Evolutionary conservation across 208 protist species (phyloP).

Genomic region (Leishmania mexicana): DNA sequence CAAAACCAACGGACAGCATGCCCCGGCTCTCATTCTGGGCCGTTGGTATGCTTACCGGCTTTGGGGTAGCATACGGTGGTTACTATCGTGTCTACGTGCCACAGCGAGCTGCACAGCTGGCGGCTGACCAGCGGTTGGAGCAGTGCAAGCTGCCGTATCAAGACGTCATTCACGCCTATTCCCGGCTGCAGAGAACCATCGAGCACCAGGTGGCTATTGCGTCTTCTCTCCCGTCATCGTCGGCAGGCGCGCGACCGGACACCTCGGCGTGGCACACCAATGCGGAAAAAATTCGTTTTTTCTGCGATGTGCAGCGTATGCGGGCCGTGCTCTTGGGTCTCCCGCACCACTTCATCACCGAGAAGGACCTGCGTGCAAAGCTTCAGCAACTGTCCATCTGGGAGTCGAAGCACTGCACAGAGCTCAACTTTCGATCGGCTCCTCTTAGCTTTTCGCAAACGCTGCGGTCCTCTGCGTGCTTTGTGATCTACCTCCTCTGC

Average conservation of each 20-base stretch:
- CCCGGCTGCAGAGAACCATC: slow-evolving; percentile 20
- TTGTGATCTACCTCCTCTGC: slow-evolving; percentile 45
- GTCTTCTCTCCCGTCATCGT: background rate
- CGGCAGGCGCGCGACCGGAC: background rate
- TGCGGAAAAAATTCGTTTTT: slow-evolving; percentile 53
- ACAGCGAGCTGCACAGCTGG: slow-evolving; percentile 10
- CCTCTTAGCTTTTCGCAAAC: slow-evolving; percentile 43
- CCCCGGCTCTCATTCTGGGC: slow-evolving; percentile 30
- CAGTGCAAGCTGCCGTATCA: slow-evolving; percentile 16
- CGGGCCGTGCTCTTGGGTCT: slow-evolving; percentile 41
- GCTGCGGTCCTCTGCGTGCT: slow-evolving; percentile 41
- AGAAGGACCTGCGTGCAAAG: slow-evolving; percentile 37
- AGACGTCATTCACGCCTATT: slow-evolving; percentile 28
- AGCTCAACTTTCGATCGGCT: slow-evolving; percentile 60
- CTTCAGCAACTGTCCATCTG: slow-evolving; percentile 37
- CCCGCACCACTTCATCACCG: slow-evolving; percentile 31
- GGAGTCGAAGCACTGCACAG: slow-evolving; percentile 54
- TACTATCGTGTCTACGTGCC: slow-evolving; percentile 55
- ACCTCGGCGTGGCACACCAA: slow-evolving; percentile 43
- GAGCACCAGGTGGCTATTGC: slow-evolving; percentile 16
- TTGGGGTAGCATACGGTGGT: slow-evolving; percentile 37
- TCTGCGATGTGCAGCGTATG: slow-evolving; percentile 57
- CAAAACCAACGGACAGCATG: background rate
- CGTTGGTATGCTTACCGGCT: slow-evolving; percentile 20
- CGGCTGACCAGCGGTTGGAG: slow-evolving; percentile 19